A percentile compares a stretch with the other conserved stretches of the same genome.
Evolutionary conservation across 306 rosid species (phyloP).

Genomic region (Morella rubra): DNA sequence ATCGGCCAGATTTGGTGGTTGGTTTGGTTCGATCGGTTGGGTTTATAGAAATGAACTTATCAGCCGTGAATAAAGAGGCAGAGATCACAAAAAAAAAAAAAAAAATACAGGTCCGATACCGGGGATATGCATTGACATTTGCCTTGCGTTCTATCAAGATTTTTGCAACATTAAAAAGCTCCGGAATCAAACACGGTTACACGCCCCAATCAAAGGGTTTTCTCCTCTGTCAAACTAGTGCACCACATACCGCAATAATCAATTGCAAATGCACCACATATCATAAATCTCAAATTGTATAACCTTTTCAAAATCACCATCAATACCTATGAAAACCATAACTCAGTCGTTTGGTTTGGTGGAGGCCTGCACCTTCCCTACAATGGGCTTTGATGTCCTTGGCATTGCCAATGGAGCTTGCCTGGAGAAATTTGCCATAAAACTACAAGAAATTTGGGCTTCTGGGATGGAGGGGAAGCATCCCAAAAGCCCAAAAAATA

Average conservation of each 20-base stretch:
- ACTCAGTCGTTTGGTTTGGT: not conserved
- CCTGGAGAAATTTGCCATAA: slow-evolving; percentile 35
- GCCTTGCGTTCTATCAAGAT: slow-evolving; percentile 89
- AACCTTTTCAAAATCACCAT: not conserved
- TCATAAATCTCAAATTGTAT: not conserved
- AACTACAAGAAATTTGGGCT: too few relatives aligned
- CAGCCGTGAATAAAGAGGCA: too few relatives aligned
- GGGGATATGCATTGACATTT: slow-evolving; percentile 82
- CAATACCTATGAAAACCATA: not conserved
- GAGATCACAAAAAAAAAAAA: not conserved
- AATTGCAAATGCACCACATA: slow-evolving; percentile 24
- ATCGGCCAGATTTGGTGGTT: too few relatives aligned
- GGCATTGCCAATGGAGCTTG: slow-evolving; percentile 15
- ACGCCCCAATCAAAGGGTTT: slow-evolving; percentile 84
- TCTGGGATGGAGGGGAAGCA: too few relatives aligned
- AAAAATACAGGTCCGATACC: slow-evolving; percentile 45
- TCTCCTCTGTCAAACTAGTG: slow-evolving; percentile 85
- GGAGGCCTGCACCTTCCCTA: slow-evolving; percentile 77
- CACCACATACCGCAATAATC: slow-evolving; percentile 24
- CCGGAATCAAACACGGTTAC: slow-evolving; percentile 81
- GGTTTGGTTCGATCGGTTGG: too few relatives aligned
- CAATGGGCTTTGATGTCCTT: slow-evolving; percentile 76
- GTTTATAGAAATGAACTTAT: too few relatives aligned
- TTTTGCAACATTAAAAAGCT: slow-evolving; percentile 60
- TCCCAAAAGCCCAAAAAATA: too few relatives aligned